Base-by-base conservation (phyloP, 2,329 filamentous ascomycete genomes). In the Phialophora verrucosa region DNA sequence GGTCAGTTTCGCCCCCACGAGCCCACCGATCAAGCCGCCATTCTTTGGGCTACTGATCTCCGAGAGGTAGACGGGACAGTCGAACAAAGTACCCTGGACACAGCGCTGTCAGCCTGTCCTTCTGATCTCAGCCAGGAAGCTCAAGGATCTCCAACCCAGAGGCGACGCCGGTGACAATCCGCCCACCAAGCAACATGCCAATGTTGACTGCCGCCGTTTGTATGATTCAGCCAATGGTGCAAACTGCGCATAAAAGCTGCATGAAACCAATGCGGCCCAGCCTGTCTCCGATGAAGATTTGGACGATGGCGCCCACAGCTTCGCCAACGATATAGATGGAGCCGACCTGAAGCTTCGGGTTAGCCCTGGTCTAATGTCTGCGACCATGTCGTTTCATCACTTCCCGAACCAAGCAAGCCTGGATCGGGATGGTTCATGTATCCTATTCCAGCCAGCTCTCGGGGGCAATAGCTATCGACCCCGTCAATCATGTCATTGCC, bases 1-100 rank as follows among this genome's bases (percentile, higher is more conserved):
- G 65, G 91, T 93, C 77, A 93, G 88, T 77, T 88, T 91, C 83
- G 92, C 93, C 75, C 93, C 91, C 81, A 93, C 93, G 6, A 90
- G 90, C 1, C 90, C 87, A n/a, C 93, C 91, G 59, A 93, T 85
- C 61, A 90, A 88, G 75, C 91, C 91, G 74, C 91, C 87, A 69
- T 91, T 78, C 84, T 86, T 68, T 88, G 89, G 70, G 80, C 78
- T 35, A 61, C 82, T 82, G 73, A 83, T 70, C 23, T 70, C 68
- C 17, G 59, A 64, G 20, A 70, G 63, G 49, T 70, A 70, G 57
- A 70, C n/a, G 68, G 68, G 67, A 65, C 73, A 3, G 68, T 70
- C 66, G 51, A 59, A 29, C 20, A 42, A 7, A 64, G 49, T 23
- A 56, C n/a, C 8, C 62, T 60, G 27, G 27, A 29, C 27, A 29